Base-by-base conservation (phyloP, 1,139 yeast genomes). In the Diutina sp. region DNA sequence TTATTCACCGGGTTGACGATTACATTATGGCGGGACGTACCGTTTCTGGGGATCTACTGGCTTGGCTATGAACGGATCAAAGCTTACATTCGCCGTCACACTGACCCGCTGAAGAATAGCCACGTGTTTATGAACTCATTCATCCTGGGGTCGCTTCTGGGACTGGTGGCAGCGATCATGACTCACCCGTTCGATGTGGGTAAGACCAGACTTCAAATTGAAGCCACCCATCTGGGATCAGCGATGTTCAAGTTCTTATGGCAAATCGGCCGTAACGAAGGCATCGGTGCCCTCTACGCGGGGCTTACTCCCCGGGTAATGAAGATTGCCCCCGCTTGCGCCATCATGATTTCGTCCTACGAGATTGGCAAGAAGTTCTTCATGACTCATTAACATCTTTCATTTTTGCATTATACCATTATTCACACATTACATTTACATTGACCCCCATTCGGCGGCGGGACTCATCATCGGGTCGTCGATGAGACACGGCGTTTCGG, bases 121-220 rank as follows among this genome's bases (percentile, higher is more conserved):
- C 78, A 78, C 57, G 79, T 87, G 1, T 89, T 93, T 62, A 59
- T 79, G 3, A 84, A 88, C 59, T 84, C 96, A 35, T 91, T 93
- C 65, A 62, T 87, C 1, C 81, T 96, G 8, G 99, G 99, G 0
- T 86, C 95, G 0, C 63, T 87, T 0, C 83, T 96, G 7, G 99
- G 99, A 1, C 70, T 87, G 0, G 71, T 87, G 11, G 97, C 98
- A 0, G 97, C 98, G 0, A 64, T 91, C 7, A 72, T 80, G 56
- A 93, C 99, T 1, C 90, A 95, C 59, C 98, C 99, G 1, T 93
- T 93, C 66, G 99, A 93, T 68, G 99, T 95, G 9, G 99, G 97
- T 7, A 93, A 93, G 66, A 93, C 99, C 4, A 77, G 99, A 64
- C 74, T 90, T 60, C 99, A 93, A 69, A 89, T 90, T 58, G 67